Conservation (phyloP, 148 eudicot genomes). For the Nepenthes gracilis region DNA sequence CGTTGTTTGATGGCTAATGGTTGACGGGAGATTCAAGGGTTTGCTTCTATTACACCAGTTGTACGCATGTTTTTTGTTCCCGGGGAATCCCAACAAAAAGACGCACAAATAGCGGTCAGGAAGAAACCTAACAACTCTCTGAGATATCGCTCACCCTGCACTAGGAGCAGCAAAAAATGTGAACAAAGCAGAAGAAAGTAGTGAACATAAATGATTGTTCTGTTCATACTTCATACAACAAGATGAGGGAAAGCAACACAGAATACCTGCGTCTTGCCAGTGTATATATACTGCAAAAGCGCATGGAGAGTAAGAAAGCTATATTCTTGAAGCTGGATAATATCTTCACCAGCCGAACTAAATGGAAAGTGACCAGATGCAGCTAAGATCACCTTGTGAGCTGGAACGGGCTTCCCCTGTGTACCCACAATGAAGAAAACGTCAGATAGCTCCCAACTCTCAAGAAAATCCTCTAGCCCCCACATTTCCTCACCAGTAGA, state of each 20-base stretch:
- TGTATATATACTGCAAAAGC: constrained; percentile 69
- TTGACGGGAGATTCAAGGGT: too few relatives aligned
- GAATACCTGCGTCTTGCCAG: constrained; percentile 63
- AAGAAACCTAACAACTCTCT: too few relatives aligned
- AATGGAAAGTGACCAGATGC: constrained; percentile 58
- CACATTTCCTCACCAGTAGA: constrained; percentile 35
- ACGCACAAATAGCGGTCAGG: too few relatives aligned
- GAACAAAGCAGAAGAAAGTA: background rate
- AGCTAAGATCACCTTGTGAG: constrained; percentile 74
- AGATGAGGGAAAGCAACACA: background rate
- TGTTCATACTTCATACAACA: background rate
- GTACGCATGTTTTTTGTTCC: too few relatives aligned
- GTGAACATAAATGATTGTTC: background rate
- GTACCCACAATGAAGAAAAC: constrained; percentile 62
- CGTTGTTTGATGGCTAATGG: too few relatives aligned
- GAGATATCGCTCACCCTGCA: too few relatives aligned
- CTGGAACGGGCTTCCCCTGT: constrained; percentile 72
- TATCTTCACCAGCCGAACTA: constrained; percentile 29
- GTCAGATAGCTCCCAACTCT: constrained; percentile 87
- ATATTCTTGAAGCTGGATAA: constrained; percentile 46
- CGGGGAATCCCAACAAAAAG: too few relatives aligned
- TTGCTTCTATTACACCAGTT: too few relatives aligned
- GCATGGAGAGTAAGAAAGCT: constrained; percentile 47
- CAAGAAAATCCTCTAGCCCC: constrained; percentile 78
- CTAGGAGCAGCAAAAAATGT: background rate